Conservation (phyloP, 2,329 filamentous ascomycete genomes). For the Aspergillus brasiliensis region DNA sequence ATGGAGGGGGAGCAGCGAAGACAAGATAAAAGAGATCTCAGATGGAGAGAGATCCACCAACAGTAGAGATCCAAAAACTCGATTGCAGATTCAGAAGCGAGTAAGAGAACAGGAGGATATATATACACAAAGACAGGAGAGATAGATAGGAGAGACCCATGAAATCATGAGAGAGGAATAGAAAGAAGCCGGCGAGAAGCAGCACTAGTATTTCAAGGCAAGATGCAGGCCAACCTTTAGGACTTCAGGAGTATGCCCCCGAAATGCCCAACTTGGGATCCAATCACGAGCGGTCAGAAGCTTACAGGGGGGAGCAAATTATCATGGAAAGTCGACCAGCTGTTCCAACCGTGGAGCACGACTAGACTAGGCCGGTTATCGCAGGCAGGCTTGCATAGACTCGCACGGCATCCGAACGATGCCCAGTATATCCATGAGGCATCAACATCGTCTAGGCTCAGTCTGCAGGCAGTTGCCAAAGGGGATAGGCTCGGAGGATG, state of each 20-base stretch:
- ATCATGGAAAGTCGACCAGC: conserved; percentile 12
- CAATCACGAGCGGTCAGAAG: conserved; percentile 16
- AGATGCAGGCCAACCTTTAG: conserved; percentile 6
- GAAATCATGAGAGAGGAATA: conserved; percentile 6
- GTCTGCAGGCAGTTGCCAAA: conserved; percentile 14
- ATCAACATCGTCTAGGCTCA: conserved; percentile 10
- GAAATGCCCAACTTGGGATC: conserved; percentile 22
- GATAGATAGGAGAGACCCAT: conserved; percentile 1
- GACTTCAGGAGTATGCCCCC: conserved; percentile 8
- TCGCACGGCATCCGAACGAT: conserved; percentile 11
- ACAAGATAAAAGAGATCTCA: not conserved
- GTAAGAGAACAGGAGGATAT: conserved; percentile 5
- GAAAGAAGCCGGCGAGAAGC: conserved; percentile 12
- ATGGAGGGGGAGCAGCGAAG: not conserved
- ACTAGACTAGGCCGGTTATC: conserved; percentile 17
- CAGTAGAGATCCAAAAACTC: not conserved
- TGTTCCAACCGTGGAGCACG: conserved; percentile 12
- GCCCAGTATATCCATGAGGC: conserved; percentile 14
- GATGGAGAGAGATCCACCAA: not conserved
- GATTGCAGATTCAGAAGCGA: conserved; percentile 2
- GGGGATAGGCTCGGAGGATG: conserved; percentile 8
- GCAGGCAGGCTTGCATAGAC: conserved; percentile 22
- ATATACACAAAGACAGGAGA: not conserved
- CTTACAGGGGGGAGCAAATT: conserved; percentile 12
- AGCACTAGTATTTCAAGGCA: conserved; percentile 17